Evolutionary conservation across 352 stramenopile species (phyloP), one percentile per base, ranked within the genome.

Genomic region (Phytophthora syringae): DNA sequence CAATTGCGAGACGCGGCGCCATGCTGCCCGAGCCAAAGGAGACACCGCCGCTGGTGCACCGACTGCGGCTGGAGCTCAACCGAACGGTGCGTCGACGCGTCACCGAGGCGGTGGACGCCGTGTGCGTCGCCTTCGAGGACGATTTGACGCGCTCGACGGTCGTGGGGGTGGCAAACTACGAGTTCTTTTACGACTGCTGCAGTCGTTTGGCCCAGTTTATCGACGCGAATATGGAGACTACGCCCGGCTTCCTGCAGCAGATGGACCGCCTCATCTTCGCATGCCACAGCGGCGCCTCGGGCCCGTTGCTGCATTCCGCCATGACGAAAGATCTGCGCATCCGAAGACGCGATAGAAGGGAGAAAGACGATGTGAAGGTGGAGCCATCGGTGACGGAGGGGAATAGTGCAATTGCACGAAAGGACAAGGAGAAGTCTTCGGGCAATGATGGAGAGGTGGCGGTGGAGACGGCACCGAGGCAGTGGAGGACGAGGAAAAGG

Each of bases 261-360:
- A 90, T 90, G 81, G 81, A 88, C 51, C 81, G 81, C 48, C 72
- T 88, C 47, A 87, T 90, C 39, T 54, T 87, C 28, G 79, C 81
- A 13, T 90, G 81, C 58, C 79, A 88, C 56, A 87, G 70, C 53
- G 72, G 73, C 15, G 72, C 72, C 15, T 72, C 74, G 0, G 75
- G 79, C 39, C 27, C 52, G 21, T 61, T 75, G 47, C 24, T 86
- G 37, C 51, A 54, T 18, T 72, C 64, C 1, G 72, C 84, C 9
- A 71, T 86, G 44, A 88, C 72, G 11, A 82, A 83, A 47, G 73
- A 79, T 10, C 27, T 88, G 11, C 80, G 64, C 45, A 84, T 88
- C 58, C 24, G 64, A 37, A 30, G 64, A 40, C 5, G 28, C 2
- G 39, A 12, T 9, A 36, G 44, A 20, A 13, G 40, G 12, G 51